A percentile compares a stretch with the other conserved stretches of the same genome.
These are phyloP conservation scores for Strobilomyces echinocephalus DNA, from an alignment of 768 basidiomycete genomes.

Conservation along the genomic window DNA sequence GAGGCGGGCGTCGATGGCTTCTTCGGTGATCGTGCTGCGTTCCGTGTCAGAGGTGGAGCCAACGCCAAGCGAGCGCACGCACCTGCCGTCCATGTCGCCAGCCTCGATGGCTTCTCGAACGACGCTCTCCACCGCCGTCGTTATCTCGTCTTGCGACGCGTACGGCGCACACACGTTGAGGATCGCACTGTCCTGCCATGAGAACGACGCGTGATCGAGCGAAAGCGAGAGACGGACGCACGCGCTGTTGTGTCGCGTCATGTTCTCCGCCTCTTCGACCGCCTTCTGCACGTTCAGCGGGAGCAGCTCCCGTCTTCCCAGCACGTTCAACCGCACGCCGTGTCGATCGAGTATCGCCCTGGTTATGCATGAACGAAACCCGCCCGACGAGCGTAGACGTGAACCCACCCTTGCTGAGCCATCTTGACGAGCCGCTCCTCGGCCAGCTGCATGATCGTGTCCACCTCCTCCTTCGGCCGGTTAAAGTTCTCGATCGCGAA, in stretches of 20 bases:
- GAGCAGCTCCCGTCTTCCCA: conserved; percentile 73
- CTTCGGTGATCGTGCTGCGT: conserved; percentile 53
- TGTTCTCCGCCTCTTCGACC: conserved; percentile 62
- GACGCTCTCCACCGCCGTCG: conserved; percentile 55
- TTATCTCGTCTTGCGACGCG: conserved; percentile 86
- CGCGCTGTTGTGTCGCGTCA: conserved; percentile 74
- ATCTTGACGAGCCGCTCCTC: conserved; percentile 75
- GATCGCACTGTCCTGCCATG: conserved; percentile 53
- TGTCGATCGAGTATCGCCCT: conserved; percentile 79
- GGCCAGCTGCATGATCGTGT: conserved; percentile 80
- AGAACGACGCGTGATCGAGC: not conserved
- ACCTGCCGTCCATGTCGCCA: conserved; percentile 29
- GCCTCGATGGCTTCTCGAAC: conserved; percentile 33
- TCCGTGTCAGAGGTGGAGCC: not conserved
- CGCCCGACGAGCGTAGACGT: not conserved
- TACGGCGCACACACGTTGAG: conserved; percentile 94
- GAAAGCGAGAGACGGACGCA: conserved; percentile 26
- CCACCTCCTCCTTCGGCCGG: conserved; percentile 78
- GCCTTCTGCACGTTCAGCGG: conserved; percentile 72
- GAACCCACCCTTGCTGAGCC: conserved; percentile 69
- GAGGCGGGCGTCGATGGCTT: conserved; percentile 61
- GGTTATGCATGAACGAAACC: not conserved
- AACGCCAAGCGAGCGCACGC: not conserved
- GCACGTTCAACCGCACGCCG: conserved; percentile 77
- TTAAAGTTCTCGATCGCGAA: conserved; percentile 98